Base-by-base conservation (phyloP, 1,284 basidiomycete genomes). In the Schizopora paradoxa region DNA sequence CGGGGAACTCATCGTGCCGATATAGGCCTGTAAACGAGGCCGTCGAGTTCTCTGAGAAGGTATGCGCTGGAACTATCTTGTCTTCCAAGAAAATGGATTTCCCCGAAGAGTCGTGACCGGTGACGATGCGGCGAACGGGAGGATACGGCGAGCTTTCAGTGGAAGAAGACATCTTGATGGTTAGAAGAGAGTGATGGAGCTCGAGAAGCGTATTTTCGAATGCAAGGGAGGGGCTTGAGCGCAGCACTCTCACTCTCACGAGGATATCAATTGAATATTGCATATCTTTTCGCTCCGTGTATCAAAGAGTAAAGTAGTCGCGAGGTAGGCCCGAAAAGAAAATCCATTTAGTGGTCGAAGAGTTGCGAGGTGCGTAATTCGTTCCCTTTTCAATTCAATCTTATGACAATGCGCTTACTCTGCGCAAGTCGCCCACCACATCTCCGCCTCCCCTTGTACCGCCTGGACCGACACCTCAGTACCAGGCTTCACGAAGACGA, bases 391-490 rank as follows among this genome's bases (percentile, higher is more conserved):
- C n/a, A n/a, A n/a, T n/a, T n/a, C n/a, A n/a, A n/a, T n/a, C n/a
- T n/a, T n/a, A n/a, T n/a, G n/a, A n/a, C n/a, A n/a, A n/a, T n/a
- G n/a, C n/a, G n/a, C 31, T 42, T 34, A 48, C 34, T 48, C 48
- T 8, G 18, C 43, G 31, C 48, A 49, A n/a, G 52, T 50, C 28
- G 52, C 45, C 52, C 52, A 53, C 52, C 52, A 53, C 6, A 53
- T 39, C 28, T 51, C 49, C 16, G 34, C 49, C 2, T 41, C 48
- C 18, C 31, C 38, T 6, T 35, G 38, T n/a, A 23, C 21, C 7
- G 27, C 22, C 8, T 28, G 18, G 11, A 45, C 27, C 5, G 40
- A 33, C 26, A 54, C 35, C 25, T 52, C 53, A 13, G 39, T 41
- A 16, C 35, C 26, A 7, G 48, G 44, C 21, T 45, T 48, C 18